These are phyloP conservation scores for Myxozyma kluyveri DNA, from an alignment of 805 yeast species.

Conservation along the genomic window DNA sequence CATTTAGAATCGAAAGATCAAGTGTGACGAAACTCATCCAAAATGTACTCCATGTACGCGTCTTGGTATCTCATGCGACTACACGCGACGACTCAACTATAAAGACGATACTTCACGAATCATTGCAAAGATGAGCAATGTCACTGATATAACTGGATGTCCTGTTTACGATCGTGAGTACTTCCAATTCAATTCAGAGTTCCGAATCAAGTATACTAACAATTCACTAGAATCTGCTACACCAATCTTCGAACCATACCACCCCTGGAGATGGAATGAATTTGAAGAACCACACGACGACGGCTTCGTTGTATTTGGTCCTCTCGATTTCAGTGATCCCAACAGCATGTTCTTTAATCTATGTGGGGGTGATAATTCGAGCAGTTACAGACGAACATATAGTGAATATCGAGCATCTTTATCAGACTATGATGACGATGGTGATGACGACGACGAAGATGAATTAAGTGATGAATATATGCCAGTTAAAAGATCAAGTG, in stretches of 20 bases:
- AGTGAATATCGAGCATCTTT: not conserved
- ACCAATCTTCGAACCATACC: conserved; percentile 18
- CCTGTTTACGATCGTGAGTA: conserved; percentile 25
- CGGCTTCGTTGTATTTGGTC: conserved; percentile 16
- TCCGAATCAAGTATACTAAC: not conserved
- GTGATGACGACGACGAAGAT: conserved; percentile 1
- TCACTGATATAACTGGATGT: conserved; percentile 18
- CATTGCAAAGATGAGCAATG: conserved; percentile 17
- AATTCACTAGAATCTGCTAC: conserved; percentile 5
- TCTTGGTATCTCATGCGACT: conserved; percentile 19
- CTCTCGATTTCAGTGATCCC: conserved; percentile 4
- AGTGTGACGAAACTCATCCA: conserved; percentile 27
- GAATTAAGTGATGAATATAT: not conserved
- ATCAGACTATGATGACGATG: not conserved
- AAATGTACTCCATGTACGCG: conserved; percentile 24
- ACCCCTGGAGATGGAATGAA: conserved; percentile 6
- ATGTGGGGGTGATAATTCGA: too few relatives aligned
- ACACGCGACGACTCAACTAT: conserved; percentile 21
- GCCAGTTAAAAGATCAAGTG: too few relatives aligned
- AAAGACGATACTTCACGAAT: conserved; percentile 27
- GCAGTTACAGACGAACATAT: too few relatives aligned
- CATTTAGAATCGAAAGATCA: conserved; percentile 21
- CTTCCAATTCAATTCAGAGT: not conserved
- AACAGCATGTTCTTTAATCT: too few relatives aligned
- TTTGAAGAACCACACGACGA: conserved; percentile 19